Percentiles rank a stretch among this genome's conserved stretches.
Conservation (phyloP, 257 asterid genomes). For the Nicotiana knightiana region DNA sequence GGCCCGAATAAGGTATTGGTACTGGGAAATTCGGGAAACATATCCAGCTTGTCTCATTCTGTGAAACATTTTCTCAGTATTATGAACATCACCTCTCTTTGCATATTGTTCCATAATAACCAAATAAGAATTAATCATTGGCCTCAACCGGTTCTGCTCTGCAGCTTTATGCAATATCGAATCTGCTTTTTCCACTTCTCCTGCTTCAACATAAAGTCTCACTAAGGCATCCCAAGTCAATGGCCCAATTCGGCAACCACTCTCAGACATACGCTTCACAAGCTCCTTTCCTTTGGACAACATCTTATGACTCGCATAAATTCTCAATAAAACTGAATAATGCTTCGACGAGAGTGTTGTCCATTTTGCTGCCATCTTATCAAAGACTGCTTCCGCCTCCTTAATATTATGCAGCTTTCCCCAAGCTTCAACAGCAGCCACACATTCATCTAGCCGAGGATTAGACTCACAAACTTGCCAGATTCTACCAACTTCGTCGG, state of each 20-base stretch:
- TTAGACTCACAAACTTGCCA: constrained; percentile 59
- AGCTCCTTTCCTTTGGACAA: constrained; percentile 64
- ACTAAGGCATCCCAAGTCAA: constrained; percentile 65
- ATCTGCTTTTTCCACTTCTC: constrained; percentile 67
- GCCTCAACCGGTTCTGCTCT: constrained; percentile 33
- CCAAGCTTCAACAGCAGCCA: constrained; percentile 66
- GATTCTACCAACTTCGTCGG: constrained; percentile 54
- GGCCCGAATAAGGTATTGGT: constrained; percentile 47
- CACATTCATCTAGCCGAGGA: constrained; percentile 35
- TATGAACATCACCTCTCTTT: constrained; percentile 58
- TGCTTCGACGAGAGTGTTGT: constrained; percentile 28
- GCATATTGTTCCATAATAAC: constrained; percentile 53
- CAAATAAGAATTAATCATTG: constrained; percentile 35
- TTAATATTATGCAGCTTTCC: constrained; percentile 51
- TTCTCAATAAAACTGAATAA: constrained; percentile 37
- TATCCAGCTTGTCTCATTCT: constrained; percentile 57
- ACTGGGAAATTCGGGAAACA: constrained; percentile 30
- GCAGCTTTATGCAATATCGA: constrained; percentile 43
- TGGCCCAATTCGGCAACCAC: constrained; percentile 48
- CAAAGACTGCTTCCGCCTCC: constrained; percentile 64
- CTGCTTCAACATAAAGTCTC: constrained; percentile 55
- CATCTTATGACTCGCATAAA: constrained; percentile 54
- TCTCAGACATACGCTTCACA: constrained; percentile 57
- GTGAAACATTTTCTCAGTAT: constrained; percentile 52
- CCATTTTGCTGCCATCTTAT: constrained; percentile 26